Percentiles rank a stretch among this genome's conserved stretches.
phyloP scores from a whole-genome alignment of 1,139 yeast genomes.

The Pichia terricola region DNA sequence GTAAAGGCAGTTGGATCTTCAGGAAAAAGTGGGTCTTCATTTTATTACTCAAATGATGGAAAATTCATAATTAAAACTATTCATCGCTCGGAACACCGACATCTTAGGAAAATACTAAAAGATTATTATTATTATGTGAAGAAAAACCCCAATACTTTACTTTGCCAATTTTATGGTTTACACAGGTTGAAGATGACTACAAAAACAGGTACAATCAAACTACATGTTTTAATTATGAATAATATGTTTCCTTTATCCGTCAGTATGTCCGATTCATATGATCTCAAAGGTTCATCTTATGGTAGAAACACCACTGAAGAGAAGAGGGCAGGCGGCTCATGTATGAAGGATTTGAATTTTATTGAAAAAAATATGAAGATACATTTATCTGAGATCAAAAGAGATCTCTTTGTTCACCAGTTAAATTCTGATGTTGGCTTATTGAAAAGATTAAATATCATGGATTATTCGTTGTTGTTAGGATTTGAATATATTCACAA shows the following conservation, averaged over 20 bases:
- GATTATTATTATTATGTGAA: constrained; percentile 78
- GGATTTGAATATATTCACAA: constrained; percentile 64
- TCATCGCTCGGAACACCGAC: constrained; percentile 86
- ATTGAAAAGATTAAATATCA: constrained; percentile 65
- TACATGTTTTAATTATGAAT: constrained; percentile 94
- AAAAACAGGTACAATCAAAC: constrained; percentile 50
- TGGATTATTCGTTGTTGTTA: constrained; percentile 88
- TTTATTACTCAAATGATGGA: constrained; percentile 89
- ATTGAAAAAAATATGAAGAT: constrained; percentile 53
- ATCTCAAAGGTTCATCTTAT: constrained; percentile 86
- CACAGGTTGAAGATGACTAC: constrained; percentile 86
- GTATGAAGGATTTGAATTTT: constrained; percentile 85
- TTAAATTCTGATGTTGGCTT: constrained; percentile 66
- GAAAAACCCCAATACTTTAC: constrained; percentile 75
- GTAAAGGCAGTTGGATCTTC: constrained; percentile 91
- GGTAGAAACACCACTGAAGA: constrained; percentile 54
- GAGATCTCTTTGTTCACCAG: constrained; percentile 53
- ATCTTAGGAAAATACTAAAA: constrained; percentile 61
- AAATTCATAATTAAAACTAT: constrained; percentile 92
- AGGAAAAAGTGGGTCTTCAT: constrained; percentile 94
- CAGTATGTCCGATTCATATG: constrained; percentile 79
- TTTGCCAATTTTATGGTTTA: constrained; percentile 91
- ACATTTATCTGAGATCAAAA: constrained; percentile 63
- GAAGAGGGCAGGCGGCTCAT: constrained; percentile 26
- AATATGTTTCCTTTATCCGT: constrained; percentile 92